Evolutionary conservation across 345 rosid genomes (phyloP).

Genomic region (Cochlearia excelsa): DNA sequence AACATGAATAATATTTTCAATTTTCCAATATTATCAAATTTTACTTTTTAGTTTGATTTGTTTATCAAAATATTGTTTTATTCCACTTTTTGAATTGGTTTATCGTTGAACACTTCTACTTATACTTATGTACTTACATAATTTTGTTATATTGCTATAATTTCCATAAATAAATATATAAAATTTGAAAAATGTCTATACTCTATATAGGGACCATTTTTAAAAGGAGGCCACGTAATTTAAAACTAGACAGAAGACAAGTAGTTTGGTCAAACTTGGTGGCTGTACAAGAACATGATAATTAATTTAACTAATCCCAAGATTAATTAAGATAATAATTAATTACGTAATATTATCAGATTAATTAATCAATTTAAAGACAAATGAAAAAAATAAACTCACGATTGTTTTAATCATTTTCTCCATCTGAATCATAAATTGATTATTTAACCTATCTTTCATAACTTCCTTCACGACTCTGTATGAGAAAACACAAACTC

Average conservation of each 20-base stretch:
- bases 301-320: constrained; percentile 2
- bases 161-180: too few species aligned
- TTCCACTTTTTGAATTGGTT: too few species aligned
- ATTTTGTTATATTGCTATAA: too few species aligned
- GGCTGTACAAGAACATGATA: constrained; percentile 11
- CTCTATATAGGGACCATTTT: constrained; percentile 17
- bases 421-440: constrained; percentile 42
- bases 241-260: constrained; percentile 14
- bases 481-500: constrained; percentile 25
- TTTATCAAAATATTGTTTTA: too few species aligned
- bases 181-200: background rate
- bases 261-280: constrained; percentile 30
- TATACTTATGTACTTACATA: too few species aligned
- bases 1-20: too few species aligned
- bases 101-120: too few species aligned
- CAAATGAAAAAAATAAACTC: constrained; percentile 8
- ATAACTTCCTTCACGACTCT: constrained; percentile 45
- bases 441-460: constrained; percentile 36
- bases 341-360: constrained; percentile 1
- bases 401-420: constrained; percentile 50
- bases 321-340: constrained; percentile 4
- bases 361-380: constrained; percentile 1
- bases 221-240: constrained; percentile 14
- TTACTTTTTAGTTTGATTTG: too few species aligned
- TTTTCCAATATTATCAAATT: too few species aligned